Conservation (phyloP, 805 yeast genomes). For the Yamadazyma laniorum region DNA sequence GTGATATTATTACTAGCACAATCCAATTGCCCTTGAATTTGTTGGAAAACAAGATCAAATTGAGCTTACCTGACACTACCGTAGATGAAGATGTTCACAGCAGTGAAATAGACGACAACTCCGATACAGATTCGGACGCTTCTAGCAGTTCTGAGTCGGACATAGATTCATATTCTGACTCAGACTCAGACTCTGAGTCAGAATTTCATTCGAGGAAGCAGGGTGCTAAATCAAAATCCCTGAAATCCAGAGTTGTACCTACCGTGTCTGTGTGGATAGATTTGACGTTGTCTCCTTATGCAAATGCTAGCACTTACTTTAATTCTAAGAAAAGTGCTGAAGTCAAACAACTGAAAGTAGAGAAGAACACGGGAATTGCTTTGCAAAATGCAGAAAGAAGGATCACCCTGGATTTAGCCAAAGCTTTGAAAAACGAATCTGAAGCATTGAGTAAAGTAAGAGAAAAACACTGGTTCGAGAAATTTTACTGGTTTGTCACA, state of each 20-base stretch:
- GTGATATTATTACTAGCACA: conserved; percentile 59
- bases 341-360: conserved; percentile 77
- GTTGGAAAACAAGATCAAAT: conserved; percentile 60
- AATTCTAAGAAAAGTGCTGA: conserved; percentile 72
- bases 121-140: conserved; percentile 32
- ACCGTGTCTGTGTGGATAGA: conserved; percentile 61
- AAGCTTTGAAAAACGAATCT: conserved; percentile 53
- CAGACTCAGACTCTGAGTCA: conserved; percentile 16
- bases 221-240: conserved; percentile 10
- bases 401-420: conserved; percentile 68
- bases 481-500: conserved; percentile 91
- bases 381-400: conserved; percentile 78
- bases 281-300: conserved; percentile 71
- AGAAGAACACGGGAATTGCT: conserved; percentile 72
- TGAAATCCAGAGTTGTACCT: conserved; percentile 12
- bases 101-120: conserved; percentile 18
- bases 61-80: conserved; percentile 47
- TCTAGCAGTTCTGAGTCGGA: conserved; percentile 11
- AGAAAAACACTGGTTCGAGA: conserved; percentile 86
- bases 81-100: conserved; percentile 23
- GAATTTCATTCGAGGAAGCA: conserved; percentile 13
- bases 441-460: conserved; percentile 59
- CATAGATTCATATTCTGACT: conserved; percentile 12
- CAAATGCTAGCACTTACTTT: conserved; percentile 83
- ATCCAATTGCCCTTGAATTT: conserved; percentile 71